Conservation (phyloP, 352 stramenopile species). For the Globisporangium parvum region DNA sequence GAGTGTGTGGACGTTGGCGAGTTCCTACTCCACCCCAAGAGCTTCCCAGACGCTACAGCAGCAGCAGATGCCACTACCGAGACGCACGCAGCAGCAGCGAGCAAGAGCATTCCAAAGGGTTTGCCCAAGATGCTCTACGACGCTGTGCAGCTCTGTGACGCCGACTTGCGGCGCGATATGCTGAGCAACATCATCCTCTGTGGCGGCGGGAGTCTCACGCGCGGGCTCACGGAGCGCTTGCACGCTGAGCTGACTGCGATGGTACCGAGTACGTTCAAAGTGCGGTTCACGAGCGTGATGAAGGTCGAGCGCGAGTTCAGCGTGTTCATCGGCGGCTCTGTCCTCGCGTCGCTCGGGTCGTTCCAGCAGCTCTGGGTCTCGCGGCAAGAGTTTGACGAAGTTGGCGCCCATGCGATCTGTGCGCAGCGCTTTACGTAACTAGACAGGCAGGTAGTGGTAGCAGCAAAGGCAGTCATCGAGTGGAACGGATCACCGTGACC, state of each 20-base stretch:
- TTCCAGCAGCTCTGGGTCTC: slow-evolving; percentile 89
- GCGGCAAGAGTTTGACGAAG: slow-evolving; percentile 80
- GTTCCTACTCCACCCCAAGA: slow-evolving; percentile 64
- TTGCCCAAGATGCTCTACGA: slow-evolving; percentile 81
- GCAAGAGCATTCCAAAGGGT: slow-evolving; percentile 51
- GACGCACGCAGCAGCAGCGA: slow-evolving; percentile 22
- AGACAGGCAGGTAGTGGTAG: not conserved
- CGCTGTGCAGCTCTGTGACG: slow-evolving; percentile 75
- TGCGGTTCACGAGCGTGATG: slow-evolving; percentile 78
- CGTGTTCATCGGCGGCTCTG: slow-evolving; percentile 84
- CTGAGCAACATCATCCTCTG: slow-evolving; percentile 86
- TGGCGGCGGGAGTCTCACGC: slow-evolving; percentile 66
- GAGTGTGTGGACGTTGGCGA: slow-evolving; percentile 74
- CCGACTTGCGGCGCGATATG: slow-evolving; percentile 78
- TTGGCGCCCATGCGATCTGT: slow-evolving; percentile 58
- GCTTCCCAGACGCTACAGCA: slow-evolving; percentile 27
- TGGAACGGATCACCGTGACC: no score
- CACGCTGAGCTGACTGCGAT: slow-evolving; percentile 70
- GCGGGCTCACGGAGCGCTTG: slow-evolving; percentile 73
- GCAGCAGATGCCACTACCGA: slow-evolving; percentile 32
- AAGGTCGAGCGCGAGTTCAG: slow-evolving; percentile 86
- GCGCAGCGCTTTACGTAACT: slow-evolving; percentile 55
- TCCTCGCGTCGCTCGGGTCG: slow-evolving; percentile 80
- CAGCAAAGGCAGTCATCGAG: not conserved
- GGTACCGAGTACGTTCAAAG: slow-evolving; percentile 81